Conservation (phyloP, 73 alveolate genomes). For the Paramecium sexaurelia region DNA sequence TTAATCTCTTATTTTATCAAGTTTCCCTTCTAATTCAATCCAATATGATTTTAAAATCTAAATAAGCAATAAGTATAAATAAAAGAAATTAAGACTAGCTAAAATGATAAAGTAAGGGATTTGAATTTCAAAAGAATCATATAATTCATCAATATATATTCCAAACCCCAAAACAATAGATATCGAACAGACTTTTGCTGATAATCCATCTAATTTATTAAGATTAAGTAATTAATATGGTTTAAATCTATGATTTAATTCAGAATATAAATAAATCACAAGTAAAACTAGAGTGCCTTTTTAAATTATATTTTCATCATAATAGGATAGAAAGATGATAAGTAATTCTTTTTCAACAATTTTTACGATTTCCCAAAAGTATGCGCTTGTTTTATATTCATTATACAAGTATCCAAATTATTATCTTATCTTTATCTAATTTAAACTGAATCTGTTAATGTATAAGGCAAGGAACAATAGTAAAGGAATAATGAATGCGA, state of each 20-base stretch:
- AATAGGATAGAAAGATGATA: not conserved
- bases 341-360: not conserved
- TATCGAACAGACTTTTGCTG: not conserved
- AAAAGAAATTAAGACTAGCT: not conserved
- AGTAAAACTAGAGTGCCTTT: not conserved
- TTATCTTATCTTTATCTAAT: not conserved
- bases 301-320: not conserved
- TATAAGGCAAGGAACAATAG: not conserved
- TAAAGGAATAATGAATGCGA: not conserved
- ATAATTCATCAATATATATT: not conserved
- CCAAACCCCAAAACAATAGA: not conserved
- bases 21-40: not conserved
- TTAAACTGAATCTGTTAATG: not conserved
- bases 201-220: not conserved
- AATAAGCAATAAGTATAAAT: not conserved
- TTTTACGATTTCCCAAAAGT: slow-evolving; percentile 32
- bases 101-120: not conserved
- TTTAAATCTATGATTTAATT: not conserved
- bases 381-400: not conserved
- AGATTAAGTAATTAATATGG: not conserved
- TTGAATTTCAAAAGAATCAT: not conserved
- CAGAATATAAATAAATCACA: not conserved
- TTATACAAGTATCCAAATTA: slow-evolving; percentile 6
- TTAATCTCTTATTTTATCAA: not conserved
- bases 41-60: not conserved